These are phyloP conservation scores for Boletus coccyginus DNA, from an alignment of 768 basidiomycete genomes.

Conservation along the genomic window DNA sequence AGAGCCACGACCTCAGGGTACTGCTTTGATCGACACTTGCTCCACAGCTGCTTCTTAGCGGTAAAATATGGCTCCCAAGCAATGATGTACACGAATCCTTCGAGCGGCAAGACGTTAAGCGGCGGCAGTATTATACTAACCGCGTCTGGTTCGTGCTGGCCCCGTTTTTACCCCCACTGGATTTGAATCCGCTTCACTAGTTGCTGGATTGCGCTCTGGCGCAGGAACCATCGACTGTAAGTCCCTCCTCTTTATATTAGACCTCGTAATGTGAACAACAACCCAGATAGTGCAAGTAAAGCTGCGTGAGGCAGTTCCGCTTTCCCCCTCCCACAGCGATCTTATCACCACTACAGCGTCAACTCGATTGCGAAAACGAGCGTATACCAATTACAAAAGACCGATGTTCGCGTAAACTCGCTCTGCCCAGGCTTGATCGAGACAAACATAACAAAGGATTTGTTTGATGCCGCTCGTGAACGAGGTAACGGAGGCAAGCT, in stretches of 20 bases:
- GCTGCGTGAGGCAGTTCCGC: slow-evolving; percentile 62
- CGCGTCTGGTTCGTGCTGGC: slow-evolving; percentile 60
- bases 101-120: slow-evolving; percentile 63
- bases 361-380: slow-evolving; percentile 85
- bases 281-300: slow-evolving; percentile 85
- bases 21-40: background rate
- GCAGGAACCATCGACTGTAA: slow-evolving; percentile 81
- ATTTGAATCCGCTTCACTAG: slow-evolving; percentile 40
- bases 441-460: slow-evolving; percentile 83
- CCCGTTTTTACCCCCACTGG: background rate
- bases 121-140: slow-evolving; percentile 87
- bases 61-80: slow-evolving; percentile 82
- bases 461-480: slow-evolving; percentile 75
- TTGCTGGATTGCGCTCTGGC: slow-evolving; percentile 80
- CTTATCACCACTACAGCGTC: slow-evolving; percentile 49
- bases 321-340: background rate
- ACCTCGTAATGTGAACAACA: slow-evolving; percentile 12
- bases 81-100: slow-evolving; percentile 67
- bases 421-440: slow-evolving; percentile 93
- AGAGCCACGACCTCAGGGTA: slow-evolving; percentile 2
- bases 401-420: slow-evolving; percentile 84
- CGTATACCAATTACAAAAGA: slow-evolving; percentile 74
- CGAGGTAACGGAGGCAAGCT: slow-evolving; percentile 74
- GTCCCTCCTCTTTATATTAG: slow-evolving; percentile 21
- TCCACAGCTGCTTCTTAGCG: slow-evolving; percentile 78